These are phyloP conservation scores for Ensete ventricosum DNA, from an alignment of 176 grass and related monocot genomes.

Conservation along the genomic window DNA sequence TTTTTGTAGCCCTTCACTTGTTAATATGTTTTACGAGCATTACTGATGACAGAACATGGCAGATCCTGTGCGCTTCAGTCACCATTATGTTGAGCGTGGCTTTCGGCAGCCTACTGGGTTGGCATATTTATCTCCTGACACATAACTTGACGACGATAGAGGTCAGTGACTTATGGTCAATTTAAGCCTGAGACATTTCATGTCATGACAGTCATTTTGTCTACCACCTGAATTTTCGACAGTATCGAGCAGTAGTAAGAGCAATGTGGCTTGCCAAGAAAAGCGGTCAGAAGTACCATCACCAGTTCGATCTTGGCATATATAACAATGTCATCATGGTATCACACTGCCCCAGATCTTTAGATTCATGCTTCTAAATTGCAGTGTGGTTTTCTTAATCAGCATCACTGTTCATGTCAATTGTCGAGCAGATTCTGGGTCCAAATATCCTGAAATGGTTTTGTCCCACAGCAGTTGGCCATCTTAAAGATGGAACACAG, in stretches of 20 bases:
- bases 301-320: conserved; percentile 64
- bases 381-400: conserved; percentile 4
- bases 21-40: not conserved
- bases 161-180: conserved; percentile 26
- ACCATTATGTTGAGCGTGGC: conserved; percentile 62
- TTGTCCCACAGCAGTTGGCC: conserved; percentile 46
- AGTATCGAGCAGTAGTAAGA: conserved; percentile 65
- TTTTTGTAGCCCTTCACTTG: not conserved
- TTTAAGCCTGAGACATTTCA: not conserved
- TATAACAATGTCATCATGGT: conserved; percentile 77
- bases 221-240: not conserved
- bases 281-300: conserved; percentile 79
- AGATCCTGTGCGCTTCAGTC: conserved; percentile 50
- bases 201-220: conserved; percentile 12
- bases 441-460: conserved; percentile 76
- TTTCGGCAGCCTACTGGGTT: conserved; percentile 66
- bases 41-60: conserved; percentile 13
- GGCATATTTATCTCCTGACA: conserved; percentile 82
- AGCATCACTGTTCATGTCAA: conserved; percentile 6
- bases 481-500: conserved; percentile 72
- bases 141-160: conserved; percentile 96
- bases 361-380: not conserved
- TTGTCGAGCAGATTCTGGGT: conserved; percentile 59
- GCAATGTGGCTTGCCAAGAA: conserved; percentile 91
- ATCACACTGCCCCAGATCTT: not conserved